Evolutionary conservation across 2,329 filamentous ascomycete species (phyloP).

Genomic region (Tolypocladium sp.): DNA sequence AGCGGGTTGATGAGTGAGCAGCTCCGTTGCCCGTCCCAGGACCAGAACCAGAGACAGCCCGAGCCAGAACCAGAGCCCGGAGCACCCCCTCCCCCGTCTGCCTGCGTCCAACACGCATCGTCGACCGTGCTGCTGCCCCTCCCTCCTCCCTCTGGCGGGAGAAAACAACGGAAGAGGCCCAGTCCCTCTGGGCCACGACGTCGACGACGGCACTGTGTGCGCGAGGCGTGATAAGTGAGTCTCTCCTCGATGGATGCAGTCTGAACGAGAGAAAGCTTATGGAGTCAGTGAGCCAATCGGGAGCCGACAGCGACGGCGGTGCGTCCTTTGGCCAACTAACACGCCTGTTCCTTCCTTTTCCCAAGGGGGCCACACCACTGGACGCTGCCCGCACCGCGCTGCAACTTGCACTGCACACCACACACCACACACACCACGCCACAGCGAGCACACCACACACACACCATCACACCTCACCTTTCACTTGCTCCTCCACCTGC

Average conservation of each 20-base stretch:
- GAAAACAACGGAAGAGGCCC: background rate
- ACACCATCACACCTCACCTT: background rate
- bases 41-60: background rate
- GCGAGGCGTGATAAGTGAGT: background rate
- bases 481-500: background rate
- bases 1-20: background rate
- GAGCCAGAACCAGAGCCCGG: background rate
- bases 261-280: background rate
- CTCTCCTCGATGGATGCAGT: background rate
- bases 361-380: background rate
- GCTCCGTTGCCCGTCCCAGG: background rate
- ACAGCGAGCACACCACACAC: background rate
- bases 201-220: background rate
- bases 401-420: background rate
- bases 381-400: background rate
- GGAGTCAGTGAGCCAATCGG: constrained; percentile 3
- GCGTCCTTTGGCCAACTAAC: background rate
- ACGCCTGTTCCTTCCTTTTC: background rate
- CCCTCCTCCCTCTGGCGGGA: background rate
- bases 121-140: background rate
- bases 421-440: background rate
- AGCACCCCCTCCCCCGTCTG: background rate
- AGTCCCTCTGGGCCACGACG: background rate
- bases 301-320: background rate
- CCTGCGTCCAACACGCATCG: background rate